Evolutionary conservation across 768 basidiomycete species (phyloP), one percentile per base, ranked within the genome.

Genomic region (Boletus bicolor): DNA sequence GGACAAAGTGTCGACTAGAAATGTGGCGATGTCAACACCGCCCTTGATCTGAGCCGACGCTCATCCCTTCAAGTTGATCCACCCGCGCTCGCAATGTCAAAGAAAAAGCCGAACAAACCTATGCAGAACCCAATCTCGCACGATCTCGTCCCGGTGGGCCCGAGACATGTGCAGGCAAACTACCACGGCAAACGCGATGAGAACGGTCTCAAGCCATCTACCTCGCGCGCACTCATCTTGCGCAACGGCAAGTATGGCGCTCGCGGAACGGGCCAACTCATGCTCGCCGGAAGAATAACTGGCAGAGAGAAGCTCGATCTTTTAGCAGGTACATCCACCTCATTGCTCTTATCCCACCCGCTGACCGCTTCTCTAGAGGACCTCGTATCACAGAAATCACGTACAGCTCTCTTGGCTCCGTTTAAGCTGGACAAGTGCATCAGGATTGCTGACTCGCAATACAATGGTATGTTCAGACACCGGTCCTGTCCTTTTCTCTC

Each of bases 271-370:
- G 88, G 88, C 17, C 88, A 90, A 70, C 19, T 90, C 44, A 68
- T 84, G 45, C 69, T 80, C 44, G 74, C 76, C 51, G 79, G 73
- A 26, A 87, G 79, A 65, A 80, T 89, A 58, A 84, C 79, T 47
- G 91, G 91, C 1, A 79, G 87, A 64, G 90, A 91, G 70, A 91
- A 91, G 64, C 76, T 93, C 32, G 88, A 90, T 68, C 77, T 91
- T 26, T 73, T 91, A 32, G 87, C 87, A 61, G 89, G 91, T 88
- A 65, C 55, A 74, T 35, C 26, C 38, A 36, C 35, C 26, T 38
- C 42, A 19, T 52, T 26, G 0, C 48, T 14, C 44, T 46, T 7
- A 2, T 17, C 14, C 7, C 38, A 7, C 8, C 36, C 4, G 11
- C 41, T 53, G 50, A 60, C 47, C 56, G 7, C 17, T 39, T 54